A percentile compares a stretch with the other conserved stretches of the same genome.
phyloP scores from a whole-genome alignment of 768 basidiomycete genomes.

The Solioccasus polychromus region DNA sequence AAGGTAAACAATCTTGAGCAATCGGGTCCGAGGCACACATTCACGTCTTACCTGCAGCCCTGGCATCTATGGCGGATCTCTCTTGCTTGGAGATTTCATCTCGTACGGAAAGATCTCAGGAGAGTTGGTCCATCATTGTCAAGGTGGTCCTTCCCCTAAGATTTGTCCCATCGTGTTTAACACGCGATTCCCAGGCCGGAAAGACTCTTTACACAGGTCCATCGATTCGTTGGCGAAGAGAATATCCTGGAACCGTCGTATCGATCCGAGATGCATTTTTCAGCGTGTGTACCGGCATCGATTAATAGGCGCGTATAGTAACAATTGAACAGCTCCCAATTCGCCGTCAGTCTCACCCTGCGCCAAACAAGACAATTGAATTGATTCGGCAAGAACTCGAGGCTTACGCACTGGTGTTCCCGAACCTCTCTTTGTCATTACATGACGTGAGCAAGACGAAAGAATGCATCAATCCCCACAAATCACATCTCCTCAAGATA shows the following conservation, averaged over 20 bases:
- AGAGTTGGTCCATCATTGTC: conserved; percentile 74
- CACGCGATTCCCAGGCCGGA: conserved; percentile 47
- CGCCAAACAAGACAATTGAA: conserved; percentile 58
- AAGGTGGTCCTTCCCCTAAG: conserved; percentile 49
- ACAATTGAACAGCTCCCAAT: conserved; percentile 63
- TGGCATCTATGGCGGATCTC: conserved; percentile 80
- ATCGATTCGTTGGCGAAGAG: conserved; percentile 72
- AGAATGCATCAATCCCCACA: conserved; percentile 33
- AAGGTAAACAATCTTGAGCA: conserved; percentile 54
- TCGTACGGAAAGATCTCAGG: conserved; percentile 56
- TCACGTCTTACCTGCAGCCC: conserved; percentile 44
- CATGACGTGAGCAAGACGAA: conserved; percentile 47
- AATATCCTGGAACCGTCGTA: conserved; percentile 75
- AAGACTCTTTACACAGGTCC: conserved; percentile 67
- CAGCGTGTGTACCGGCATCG: conserved; percentile 51
- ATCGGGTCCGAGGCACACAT: conserved; percentile 3
- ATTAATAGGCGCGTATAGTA: conserved; percentile 2
- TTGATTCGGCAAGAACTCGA: conserved; percentile 71
- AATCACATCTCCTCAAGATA: conserved; percentile 53
- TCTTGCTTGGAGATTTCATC: conserved; percentile 81
- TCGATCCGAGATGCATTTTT: conserved; percentile 88
- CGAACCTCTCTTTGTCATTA: conserved; percentile 64
- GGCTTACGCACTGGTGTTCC: conserved; percentile 68
- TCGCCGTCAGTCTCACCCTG: conserved; percentile 68
- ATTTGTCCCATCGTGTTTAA: background rate